phyloP scores from a whole-genome alignment of 192 early-diverging fungal genomes.

The Funneliformis geosporum region DNA sequence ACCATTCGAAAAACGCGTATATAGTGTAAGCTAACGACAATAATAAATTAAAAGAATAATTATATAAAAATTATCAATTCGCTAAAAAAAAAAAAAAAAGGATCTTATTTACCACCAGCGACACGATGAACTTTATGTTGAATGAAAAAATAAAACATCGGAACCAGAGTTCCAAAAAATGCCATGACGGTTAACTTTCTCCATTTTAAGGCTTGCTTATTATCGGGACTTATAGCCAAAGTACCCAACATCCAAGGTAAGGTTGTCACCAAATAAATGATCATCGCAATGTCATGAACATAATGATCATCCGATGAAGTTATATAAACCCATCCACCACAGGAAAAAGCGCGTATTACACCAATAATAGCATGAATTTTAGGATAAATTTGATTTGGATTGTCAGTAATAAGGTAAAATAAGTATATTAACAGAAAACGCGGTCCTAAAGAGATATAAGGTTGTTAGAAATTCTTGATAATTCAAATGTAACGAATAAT shows the following conservation, averaged over 20 bases:
- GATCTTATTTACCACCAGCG: constrained; percentile 53
- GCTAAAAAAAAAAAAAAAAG: background rate
- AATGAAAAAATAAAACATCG: constrained; percentile 78
- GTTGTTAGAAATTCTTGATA: background rate
- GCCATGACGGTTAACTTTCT: constrained; percentile 54
- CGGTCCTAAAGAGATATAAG: background rate
- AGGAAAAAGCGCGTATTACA: constrained; percentile 68
- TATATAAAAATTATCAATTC: background rate
- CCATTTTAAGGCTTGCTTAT: constrained; percentile 51
- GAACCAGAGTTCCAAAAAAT: constrained; percentile 72
- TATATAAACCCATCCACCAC: constrained; percentile 83
- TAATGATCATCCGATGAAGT: constrained; percentile 80
- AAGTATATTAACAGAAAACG: background rate
- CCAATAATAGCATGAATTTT: constrained; percentile 48
- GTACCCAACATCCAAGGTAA: constrained; percentile 73
- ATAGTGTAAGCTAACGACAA: constrained; percentile 62
- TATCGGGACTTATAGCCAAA: constrained; percentile 51
- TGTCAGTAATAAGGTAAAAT: background rate
- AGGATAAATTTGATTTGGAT: constrained; percentile 33
- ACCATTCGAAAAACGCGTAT: constrained; percentile 86
- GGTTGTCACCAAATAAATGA: constrained; percentile 73
- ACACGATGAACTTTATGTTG: constrained; percentile 75
- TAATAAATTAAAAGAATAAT: background rate
- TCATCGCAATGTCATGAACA: constrained; percentile 81
- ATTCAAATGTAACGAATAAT: background rate